Base-by-base conservation (phyloP, 140 eudicot genomes). In the Ambrosia hybrid region DNA sequence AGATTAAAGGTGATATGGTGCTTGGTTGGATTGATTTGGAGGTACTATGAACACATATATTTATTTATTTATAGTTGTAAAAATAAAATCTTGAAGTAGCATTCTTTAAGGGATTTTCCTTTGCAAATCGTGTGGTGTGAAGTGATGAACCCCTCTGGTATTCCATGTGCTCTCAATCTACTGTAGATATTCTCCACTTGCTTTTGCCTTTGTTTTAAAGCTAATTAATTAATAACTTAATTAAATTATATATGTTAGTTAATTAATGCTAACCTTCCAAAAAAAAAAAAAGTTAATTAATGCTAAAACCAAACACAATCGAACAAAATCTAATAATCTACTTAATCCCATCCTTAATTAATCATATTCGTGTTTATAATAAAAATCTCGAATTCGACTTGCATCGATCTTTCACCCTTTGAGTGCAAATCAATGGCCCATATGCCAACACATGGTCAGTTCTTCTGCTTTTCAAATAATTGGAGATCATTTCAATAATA, bases 151-250 rank as follows among this genome's bases (percentile, higher is more conserved):
- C 65, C 64, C 68, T 78, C 66, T 77, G 71, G 77, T 83, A 76
- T 71, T 83, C 81, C 95, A 88, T 85, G 95, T 88, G 91, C 85
- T 21, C 59, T 71, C 75, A 83, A 88, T 88, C 95, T 85, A 88
- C 74, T 71, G 79, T 88, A 83, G 95, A 88, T 85, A 88, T 85
- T 79, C 73, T 68, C 74, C 75, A 72, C 68, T 52, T 64, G 70
- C 48, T 58, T 75, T 64, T 74, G 65, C 80, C 83, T 76, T 73
- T 74, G 64, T 70, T 71, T 59, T 52, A 14, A 46, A 82, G 66
- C 52, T 61, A n/a, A 59, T 37, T 72, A 38, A 17, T 11, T 6
- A 9, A 2, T 39, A 3, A 39, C 5, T 39, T 39, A 39, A 39
- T 41, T 41, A 41, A 41, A 21, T 21, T 21, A 21, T 21, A 21